Conservation (phyloP, 345 rosid genomes). For the Murraya paniculata region DNA sequence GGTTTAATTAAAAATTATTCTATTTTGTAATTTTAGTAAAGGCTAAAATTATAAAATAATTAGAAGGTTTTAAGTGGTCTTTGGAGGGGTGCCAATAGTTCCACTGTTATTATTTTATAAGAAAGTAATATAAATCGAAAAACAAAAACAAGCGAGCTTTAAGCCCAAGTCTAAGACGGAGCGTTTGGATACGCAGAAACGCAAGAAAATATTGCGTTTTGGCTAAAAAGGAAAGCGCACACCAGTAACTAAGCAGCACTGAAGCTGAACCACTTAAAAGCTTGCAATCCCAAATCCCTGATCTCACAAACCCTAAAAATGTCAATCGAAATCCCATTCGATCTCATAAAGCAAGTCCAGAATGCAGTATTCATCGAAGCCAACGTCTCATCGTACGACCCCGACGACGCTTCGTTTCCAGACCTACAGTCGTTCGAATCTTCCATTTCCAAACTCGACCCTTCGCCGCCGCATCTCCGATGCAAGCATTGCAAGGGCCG, state of each 20-base stretch:
- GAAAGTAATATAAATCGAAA: background rate
- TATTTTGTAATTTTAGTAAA: no score
- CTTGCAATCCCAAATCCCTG: background rate
- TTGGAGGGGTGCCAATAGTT: no score
- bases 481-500: slow-evolving; percentile 68
- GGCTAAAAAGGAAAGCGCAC: background rate
- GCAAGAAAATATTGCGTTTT: background rate
- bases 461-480: slow-evolving; percentile 57
- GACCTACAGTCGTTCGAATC: slow-evolving; percentile 41
- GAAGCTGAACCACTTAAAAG: background rate
- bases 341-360: slow-evolving; percentile 53
- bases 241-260: background rate
- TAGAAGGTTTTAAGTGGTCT: no score
- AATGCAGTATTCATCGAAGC: slow-evolving; percentile 62
- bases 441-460: slow-evolving; percentile 52
- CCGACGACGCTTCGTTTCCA: slow-evolving; percentile 34
- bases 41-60: no score
- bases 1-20: no score
- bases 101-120: background rate
- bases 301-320: slow-evolving; percentile 30
- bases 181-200: background rate
- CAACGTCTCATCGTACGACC: slow-evolving; percentile 52
- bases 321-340: slow-evolving; percentile 57
- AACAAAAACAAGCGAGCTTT: background rate
- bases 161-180: background rate